Percentiles rank a stretch among this genome's conserved stretches.
phyloP scores from a whole-genome alignment of 768 basidiomycete genomes.

The Boletus subcaerulescens region DNA sequence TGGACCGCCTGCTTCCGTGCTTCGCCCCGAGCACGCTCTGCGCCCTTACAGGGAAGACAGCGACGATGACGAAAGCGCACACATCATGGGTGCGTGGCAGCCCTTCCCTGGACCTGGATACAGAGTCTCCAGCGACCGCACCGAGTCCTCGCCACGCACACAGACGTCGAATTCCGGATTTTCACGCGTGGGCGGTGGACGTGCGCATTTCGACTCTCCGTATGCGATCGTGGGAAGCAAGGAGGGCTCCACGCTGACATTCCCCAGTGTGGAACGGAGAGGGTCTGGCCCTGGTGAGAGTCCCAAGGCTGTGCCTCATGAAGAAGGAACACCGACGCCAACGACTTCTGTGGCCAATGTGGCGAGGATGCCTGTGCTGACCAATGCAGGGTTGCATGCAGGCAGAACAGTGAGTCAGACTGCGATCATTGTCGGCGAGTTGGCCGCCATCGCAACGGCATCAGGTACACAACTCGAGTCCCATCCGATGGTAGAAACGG shows the following conservation, averaged over 20 bases:
- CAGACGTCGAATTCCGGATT: conserved; percentile 58
- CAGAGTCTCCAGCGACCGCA: conserved; percentile 22
- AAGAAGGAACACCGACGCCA: conserved; percentile 43
- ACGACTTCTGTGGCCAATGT: conserved; percentile 49
- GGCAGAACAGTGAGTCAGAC: conserved; percentile 82
- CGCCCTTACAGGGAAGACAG: conserved; percentile 75
- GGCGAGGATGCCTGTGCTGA: conserved; percentile 39
- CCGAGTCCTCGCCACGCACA: conserved; percentile 27
- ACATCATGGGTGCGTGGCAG: conserved; percentile 95
- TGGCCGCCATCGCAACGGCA: conserved; percentile 24
- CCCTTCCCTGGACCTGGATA: conserved; percentile 51
- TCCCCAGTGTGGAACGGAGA: conserved; percentile 58
- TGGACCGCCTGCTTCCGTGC: conserved; percentile 61
- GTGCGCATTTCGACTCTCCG: conserved; percentile 80
- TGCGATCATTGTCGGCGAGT: conserved; percentile 73
- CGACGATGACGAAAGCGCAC: conserved; percentile 69
- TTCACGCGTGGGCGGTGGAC: conserved; percentile 82
- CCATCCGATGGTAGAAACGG: conserved; percentile 19
- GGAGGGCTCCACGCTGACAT: conserved; percentile 57
- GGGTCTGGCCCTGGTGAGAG: conserved; percentile 25
- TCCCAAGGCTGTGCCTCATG: conserved; percentile 23
- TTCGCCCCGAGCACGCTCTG: conserved; percentile 77
- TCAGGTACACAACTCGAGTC: conserved; percentile 19
- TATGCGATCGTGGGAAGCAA: conserved; percentile 64
- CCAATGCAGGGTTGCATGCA: conserved; percentile 41